phyloP scores from a whole-genome alignment of 2,329 filamentous ascomycete species.

The Aureobasidium mangrovei region DNA sequence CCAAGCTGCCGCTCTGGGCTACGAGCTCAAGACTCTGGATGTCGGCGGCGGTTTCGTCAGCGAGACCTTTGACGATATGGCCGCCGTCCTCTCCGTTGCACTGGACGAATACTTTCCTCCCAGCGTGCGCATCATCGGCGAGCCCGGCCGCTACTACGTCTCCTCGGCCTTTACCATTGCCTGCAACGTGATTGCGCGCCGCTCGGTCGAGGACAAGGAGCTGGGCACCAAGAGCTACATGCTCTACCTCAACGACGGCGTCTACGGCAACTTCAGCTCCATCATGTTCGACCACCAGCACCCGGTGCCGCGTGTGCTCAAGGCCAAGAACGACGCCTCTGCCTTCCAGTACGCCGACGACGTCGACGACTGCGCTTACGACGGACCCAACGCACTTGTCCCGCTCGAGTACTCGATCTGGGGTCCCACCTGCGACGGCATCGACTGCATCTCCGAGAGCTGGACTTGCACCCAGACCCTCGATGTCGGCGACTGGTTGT shows the following conservation, averaged over 20 bases:
- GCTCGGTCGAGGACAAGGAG: constrained; percentile 67
- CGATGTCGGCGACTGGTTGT: constrained; percentile 94
- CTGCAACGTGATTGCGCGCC: constrained; percentile 90
- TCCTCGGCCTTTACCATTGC: constrained; percentile 88
- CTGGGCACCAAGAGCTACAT: constrained; percentile 70
- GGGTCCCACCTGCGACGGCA: constrained; percentile 96
- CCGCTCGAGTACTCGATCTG: constrained; percentile 85
- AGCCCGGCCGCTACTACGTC: constrained; percentile 95
- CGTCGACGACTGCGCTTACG: constrained; percentile 18
- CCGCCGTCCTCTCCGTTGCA: constrained; percentile 65
- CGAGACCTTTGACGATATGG: constrained; percentile 88
- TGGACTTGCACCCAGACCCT: constrained; percentile 68
- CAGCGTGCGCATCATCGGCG: constrained; percentile 78
- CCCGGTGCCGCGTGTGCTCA: constrained; percentile 73
- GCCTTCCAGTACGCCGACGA: constrained; percentile 23
- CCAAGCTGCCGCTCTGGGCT: constrained; percentile 68
- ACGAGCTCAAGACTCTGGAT: constrained; percentile 76
- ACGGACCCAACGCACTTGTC: constrained; percentile 35
- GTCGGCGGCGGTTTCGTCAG: constrained; percentile 89
- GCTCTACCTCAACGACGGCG: constrained; percentile 94
- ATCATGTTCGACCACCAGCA: constrained; percentile 99
- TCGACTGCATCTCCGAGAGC: constrained; percentile 83
- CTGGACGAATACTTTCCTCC: constrained; percentile 84
- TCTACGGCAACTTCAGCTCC: constrained; percentile 97
- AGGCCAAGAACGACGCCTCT: constrained; percentile 41